Conservation (phyloP, 495 filamentous ascomycete genomes). For the Pseudoneurospora amorphoporcata region DNA sequence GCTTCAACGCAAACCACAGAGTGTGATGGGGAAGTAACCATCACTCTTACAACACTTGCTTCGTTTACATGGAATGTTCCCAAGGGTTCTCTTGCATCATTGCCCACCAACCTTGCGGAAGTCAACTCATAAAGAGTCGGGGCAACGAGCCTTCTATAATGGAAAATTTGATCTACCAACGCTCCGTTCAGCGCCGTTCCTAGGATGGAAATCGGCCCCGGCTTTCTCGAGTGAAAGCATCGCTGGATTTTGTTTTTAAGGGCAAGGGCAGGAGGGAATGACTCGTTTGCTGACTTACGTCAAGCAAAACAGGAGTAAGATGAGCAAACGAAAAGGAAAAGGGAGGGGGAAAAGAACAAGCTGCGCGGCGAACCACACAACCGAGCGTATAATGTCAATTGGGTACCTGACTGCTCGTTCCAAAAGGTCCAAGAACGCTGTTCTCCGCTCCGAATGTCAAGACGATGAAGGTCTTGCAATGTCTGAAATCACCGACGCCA, state of each 20-base stretch:
- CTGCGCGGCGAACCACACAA: conserved; percentile 4
- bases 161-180: conserved; percentile 46
- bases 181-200: conserved; percentile 45
- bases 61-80: conserved; percentile 19
- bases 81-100: conserved; percentile 64
- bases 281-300: background rate
- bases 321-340: conserved; percentile 1
- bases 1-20: background rate
- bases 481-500: conserved; percentile 18
- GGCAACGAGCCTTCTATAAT: conserved; percentile 54
- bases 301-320: background rate
- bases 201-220: conserved; percentile 37
- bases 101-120: conserved; percentile 45
- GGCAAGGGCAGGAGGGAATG: conserved; percentile 2
- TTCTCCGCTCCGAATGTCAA: conserved; percentile 4
- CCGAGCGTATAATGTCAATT: conserved; percentile 18
- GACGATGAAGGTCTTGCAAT: conserved; percentile 6
- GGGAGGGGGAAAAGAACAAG: background rate
- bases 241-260: conserved; percentile 25
- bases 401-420: conserved; percentile 23
- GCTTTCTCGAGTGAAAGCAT: conserved; percentile 41
- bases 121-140: conserved; percentile 28
- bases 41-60: background rate
- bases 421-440: conserved; percentile 13
- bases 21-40: background rate